A percentile compares a stretch with the other conserved stretches of the same genome.
These are phyloP conservation scores for Elsinoe australis DNA, from an alignment of 2,329 filamentous ascomycete genomes.

Conservation along the genomic window DNA sequence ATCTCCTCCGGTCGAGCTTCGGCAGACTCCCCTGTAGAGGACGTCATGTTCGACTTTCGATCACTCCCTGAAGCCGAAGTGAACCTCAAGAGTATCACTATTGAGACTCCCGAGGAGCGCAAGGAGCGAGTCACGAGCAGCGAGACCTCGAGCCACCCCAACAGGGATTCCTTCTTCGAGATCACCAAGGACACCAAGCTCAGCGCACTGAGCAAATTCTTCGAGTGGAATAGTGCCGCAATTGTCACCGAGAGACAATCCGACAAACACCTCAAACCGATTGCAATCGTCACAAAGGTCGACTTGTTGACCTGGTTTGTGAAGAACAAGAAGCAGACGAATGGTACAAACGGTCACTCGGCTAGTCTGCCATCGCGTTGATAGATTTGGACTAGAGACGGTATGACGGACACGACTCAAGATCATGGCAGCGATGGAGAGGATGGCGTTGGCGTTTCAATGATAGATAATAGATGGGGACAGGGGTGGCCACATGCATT, in stretches of 20 bases:
- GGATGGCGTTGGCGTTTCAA: background rate
- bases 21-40: conserved; percentile 63
- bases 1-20: conserved; percentile 76
- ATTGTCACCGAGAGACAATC: conserved; percentile 75
- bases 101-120: conserved; percentile 35
- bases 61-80: conserved; percentile 82
- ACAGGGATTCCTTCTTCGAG: conserved; percentile 71
- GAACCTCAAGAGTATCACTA: conserved; percentile 61
- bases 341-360: conserved; percentile 16
- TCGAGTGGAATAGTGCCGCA: conserved; percentile 96
- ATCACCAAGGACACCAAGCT: conserved; percentile 88
- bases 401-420: background rate
- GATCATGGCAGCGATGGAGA: conserved; percentile 1
- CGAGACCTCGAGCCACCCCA: conserved; percentile 35
- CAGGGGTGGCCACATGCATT: too few relatives aligned
- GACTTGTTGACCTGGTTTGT: conserved; percentile 91
- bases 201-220: conserved; percentile 77
- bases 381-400: too few relatives aligned
- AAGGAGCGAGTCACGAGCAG: conserved; percentile 28
- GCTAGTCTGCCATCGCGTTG: conserved; percentile 11
- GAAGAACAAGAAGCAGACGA: conserved; percentile 43
- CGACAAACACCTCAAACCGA: conserved; percentile 56
- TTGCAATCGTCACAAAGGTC: conserved; percentile 92
- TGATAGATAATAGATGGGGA: too few relatives aligned
- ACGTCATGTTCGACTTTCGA: conserved; percentile 96